These are phyloP conservation scores for Butyriboletus pseudospeciosus DNA, from an alignment of 1,284 basidiomycete genomes.

Conservation along the genomic window DNA sequence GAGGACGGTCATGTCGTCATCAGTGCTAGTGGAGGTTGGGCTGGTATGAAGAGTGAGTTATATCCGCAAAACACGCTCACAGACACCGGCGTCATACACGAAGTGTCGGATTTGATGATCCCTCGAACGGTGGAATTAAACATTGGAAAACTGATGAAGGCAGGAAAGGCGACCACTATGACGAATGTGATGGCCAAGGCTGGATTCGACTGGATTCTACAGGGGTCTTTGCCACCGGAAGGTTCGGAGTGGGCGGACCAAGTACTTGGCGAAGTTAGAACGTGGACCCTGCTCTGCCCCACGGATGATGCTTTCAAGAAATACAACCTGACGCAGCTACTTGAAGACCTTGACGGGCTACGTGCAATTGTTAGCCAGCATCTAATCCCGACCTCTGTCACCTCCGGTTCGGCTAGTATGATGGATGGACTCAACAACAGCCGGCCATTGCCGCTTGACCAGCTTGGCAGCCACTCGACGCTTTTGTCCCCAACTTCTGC, in stretches of 20 bases:
- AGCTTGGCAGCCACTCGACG: conserved; percentile 71
- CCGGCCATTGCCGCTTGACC: conserved; percentile 66
- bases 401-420: conserved; percentile 24
- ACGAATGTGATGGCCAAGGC: conserved; percentile 75
- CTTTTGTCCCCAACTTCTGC: conserved; percentile 57
- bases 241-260: conserved; percentile 55
- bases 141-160: conserved; percentile 84
- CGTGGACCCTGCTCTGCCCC: conserved; percentile 87
- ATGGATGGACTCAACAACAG: conserved; percentile 53
- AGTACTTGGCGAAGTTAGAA: conserved; percentile 40
- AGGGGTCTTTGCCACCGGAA: conserved; percentile 74
- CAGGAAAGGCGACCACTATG: conserved; percentile 87
- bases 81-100: conserved; percentile 87
- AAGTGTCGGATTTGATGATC: conserved; percentile 83
- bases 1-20: conserved; percentile 50
- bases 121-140: conserved; percentile 86
- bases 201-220: conserved; percentile 85
- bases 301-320: conserved; percentile 88
- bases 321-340: conserved; percentile 80
- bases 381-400: conserved; percentile 61
- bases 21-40: conserved; percentile 71
- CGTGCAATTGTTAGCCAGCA: conserved; percentile 81
- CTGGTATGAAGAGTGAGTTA: conserved; percentile 58
- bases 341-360: conserved; percentile 58
- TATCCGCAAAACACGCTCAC: conserved; percentile 68